These are phyloP conservation scores for Penicillium herquei DNA, from an alignment of 495 filamentous ascomycete genomes.

Conservation along the genomic window DNA sequence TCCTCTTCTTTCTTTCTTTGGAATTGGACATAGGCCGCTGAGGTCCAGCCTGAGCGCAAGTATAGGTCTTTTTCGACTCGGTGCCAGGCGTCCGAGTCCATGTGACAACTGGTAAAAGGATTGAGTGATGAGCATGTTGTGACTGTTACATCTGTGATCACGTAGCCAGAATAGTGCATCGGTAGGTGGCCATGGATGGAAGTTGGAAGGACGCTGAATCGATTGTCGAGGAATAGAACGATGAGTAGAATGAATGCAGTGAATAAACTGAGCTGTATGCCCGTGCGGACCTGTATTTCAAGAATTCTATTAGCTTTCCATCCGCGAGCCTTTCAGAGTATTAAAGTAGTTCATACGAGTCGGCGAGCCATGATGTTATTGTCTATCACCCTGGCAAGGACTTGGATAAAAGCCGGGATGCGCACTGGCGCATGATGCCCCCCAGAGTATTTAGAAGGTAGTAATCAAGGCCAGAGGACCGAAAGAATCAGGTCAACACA, in stretches of 20 bases:
- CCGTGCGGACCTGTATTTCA: slow-evolving; percentile 65
- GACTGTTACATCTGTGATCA: slow-evolving; percentile 90
- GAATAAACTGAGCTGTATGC: slow-evolving; percentile 72
- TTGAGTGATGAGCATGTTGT: slow-evolving; percentile 73
- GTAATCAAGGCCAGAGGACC: slow-evolving; percentile 28
- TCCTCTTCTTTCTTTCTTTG: slow-evolving; percentile 88
- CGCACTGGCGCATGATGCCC: slow-evolving; percentile 28
- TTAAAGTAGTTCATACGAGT: slow-evolving; percentile 31
- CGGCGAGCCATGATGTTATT: slow-evolving; percentile 46
- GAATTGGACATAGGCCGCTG: slow-evolving; percentile 80
- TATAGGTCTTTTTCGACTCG: slow-evolving; percentile 92
- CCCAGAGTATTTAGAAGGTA: not conserved
- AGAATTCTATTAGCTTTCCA: slow-evolving; percentile 8
- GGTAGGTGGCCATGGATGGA: slow-evolving; percentile 80
- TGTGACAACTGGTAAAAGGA: slow-evolving; percentile 73
- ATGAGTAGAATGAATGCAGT: slow-evolving; percentile 63
- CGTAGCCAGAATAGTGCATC: slow-evolving; percentile 72
- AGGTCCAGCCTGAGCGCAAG: slow-evolving; percentile 68
- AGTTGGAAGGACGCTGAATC: slow-evolving; percentile 77
- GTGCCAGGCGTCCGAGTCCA: slow-evolving; percentile 75
- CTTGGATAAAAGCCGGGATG: slow-evolving; percentile 21
- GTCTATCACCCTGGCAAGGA: slow-evolving; percentile 38
- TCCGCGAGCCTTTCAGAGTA: not conserved
- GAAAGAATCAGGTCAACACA: slow-evolving; percentile 19
- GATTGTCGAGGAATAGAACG: slow-evolving; percentile 76